Conservation (phyloP, 2,329 filamentous ascomycete genomes). For the Colletotrichum plurivorum region DNA sequence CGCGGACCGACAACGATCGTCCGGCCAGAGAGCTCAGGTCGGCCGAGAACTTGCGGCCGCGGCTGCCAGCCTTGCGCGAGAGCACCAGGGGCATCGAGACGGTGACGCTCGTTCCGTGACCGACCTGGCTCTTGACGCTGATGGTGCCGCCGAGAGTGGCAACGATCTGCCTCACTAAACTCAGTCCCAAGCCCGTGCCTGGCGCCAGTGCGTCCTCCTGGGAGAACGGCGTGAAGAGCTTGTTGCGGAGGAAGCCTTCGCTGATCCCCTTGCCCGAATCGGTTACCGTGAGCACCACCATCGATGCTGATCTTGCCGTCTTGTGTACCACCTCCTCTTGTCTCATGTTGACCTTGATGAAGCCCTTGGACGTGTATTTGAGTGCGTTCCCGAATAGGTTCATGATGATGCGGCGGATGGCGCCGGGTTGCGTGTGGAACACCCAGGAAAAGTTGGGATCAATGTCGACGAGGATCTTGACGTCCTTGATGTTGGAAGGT, state of each 20-base stretch:
- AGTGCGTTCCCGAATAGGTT: constrained; percentile 68
- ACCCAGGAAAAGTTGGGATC: constrained; percentile 61
- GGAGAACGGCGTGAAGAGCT: constrained; percentile 71
- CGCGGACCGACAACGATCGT: constrained; percentile 18
- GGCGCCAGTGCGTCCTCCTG: constrained; percentile 72
- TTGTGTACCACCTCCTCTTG: constrained; percentile 41
- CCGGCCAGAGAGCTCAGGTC: constrained; percentile 19
- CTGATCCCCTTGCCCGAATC: constrained; percentile 76
- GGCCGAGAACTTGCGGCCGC: constrained; percentile 31
- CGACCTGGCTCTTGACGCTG: constrained; percentile 65
- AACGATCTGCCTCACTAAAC: constrained; percentile 71
- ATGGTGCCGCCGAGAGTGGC: constrained; percentile 69
- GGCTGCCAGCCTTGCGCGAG: constrained; percentile 28
- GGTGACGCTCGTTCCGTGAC: constrained; percentile 66
- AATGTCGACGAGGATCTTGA: constrained; percentile 65
- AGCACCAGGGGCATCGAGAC: constrained; percentile 58
- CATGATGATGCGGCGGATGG: constrained; percentile 66
- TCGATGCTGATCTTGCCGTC: constrained; percentile 43
- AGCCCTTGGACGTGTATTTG: constrained; percentile 65
- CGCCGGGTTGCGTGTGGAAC: constrained; percentile 68
- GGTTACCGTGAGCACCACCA: constrained; percentile 60
- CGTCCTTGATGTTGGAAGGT: constrained; percentile 42
- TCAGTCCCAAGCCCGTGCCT: constrained; percentile 73
- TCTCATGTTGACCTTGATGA: constrained; percentile 55
- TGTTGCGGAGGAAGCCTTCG: constrained; percentile 69